phyloP scores from a whole-genome alignment of 192 early-diverging fungal species.

The Radiomyces spectabilis region DNA sequence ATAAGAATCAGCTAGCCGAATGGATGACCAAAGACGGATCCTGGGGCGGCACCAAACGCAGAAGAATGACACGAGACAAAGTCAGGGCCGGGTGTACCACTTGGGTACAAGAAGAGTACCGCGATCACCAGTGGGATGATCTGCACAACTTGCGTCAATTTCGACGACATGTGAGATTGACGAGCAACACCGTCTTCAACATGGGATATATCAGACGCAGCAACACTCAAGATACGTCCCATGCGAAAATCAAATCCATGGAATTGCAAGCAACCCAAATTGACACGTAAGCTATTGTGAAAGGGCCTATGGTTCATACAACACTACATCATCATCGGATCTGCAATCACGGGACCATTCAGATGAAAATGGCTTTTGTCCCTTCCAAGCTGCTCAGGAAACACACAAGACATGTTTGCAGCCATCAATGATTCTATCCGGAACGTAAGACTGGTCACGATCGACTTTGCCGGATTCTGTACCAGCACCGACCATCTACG shows the following conservation, averaged over 20 bases:
- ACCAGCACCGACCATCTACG: constrained; percentile 1
- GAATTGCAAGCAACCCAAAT: background rate
- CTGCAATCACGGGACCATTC: background rate
- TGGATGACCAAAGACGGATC: background rate
- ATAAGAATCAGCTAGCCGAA: background rate
- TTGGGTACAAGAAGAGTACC: background rate
- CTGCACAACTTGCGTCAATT: background rate
- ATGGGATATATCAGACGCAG: background rate
- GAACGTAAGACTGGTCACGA: background rate
- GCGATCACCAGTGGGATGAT: background rate
- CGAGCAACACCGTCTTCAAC: background rate
- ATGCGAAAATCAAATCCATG: background rate
- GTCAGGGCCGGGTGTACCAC: background rate
- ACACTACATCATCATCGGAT: constrained; percentile 1
- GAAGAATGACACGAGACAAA: background rate
- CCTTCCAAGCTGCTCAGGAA: background rate
- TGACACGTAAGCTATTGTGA: background rate
- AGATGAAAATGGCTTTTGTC: background rate
- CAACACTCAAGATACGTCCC: background rate
- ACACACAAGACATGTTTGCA: background rate
- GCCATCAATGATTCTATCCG: background rate
- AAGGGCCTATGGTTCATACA: background rate
- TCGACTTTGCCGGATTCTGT: constrained; percentile 5
- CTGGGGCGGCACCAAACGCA: background rate
- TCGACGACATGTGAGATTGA: background rate